Evolutionary conservation across 768 basidiomycete genomes (phyloP), one percentile per base, ranked within the genome.

Genomic region (Polyporus arcularius): DNA sequence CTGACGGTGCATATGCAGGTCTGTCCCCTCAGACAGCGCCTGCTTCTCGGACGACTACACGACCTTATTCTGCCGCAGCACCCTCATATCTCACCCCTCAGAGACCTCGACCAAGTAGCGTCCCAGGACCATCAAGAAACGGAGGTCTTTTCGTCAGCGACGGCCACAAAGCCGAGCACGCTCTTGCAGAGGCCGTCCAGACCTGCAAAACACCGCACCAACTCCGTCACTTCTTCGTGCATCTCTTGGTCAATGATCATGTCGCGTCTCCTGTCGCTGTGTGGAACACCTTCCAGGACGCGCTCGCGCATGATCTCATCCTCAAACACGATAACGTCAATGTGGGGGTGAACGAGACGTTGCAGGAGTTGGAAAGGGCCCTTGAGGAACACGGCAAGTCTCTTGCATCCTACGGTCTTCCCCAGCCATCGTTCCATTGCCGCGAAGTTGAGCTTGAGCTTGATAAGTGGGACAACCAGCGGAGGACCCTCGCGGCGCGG

Each of bases 181-280:
- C 79, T 0, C 64, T 81, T 15, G 32, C 57, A 3, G 79, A 81
- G 51, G 78, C 74, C 1, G 60, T 80, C 0, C 50, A 66, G 8
- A 60, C 60, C 3, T 64, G 75, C 3, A 55, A 65, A 4, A 76
- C 78, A 0, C 79, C 78, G 0, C 52, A 58, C 2, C 77, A 80
- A 59, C 67, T 81, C 0, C 74, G 75, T 1, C 52, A 72, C 31
- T 72, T 80, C 2, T 78, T 80, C 65, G 70, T 74, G n/a, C 71
- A 78, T 51, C 60, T 80, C 3, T 57, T 79, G 1, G 64, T 74
- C 40, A 74, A 80, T 40, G 70, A 74, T 31, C 71, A 70, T 45
- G 60, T 75, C 6, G 54, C 60, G 2, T 52, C 65, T 0, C 71
- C 67, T 21, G 42, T 71, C 6, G 38, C 61, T 16, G 60, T 73